Evolutionary conservation across 495 filamentous ascomycete genomes (phyloP).

Genomic region (Podospora comata): DNA sequence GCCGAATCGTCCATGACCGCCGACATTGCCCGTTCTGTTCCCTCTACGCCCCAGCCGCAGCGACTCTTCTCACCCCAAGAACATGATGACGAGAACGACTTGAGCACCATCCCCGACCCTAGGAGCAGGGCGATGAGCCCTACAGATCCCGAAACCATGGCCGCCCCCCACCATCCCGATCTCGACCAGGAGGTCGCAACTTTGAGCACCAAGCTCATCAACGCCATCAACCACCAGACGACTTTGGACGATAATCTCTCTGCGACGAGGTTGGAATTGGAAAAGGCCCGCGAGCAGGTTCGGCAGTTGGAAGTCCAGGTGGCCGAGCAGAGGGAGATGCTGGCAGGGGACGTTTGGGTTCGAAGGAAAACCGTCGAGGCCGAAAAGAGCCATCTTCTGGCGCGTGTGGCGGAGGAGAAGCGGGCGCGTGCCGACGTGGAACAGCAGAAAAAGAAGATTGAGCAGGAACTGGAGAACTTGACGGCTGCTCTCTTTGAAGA

Average conservation of each 20-base stretch:
- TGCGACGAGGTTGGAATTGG: slow-evolving; percentile 77
- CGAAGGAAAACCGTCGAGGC: slow-evolving; percentile 48
- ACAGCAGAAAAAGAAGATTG: slow-evolving; percentile 65
- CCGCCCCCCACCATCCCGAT: slow-evolving; percentile 59
- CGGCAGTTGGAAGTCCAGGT: slow-evolving; percentile 60
- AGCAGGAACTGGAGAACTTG: slow-evolving; percentile 79
- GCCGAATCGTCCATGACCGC: slow-evolving; percentile 20
- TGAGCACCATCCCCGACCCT: slow-evolving; percentile 51
- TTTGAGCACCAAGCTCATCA: slow-evolving; percentile 90
- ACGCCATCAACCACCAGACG: slow-evolving; percentile 96
- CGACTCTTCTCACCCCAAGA: slow-evolving; percentile 31
- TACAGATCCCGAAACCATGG: slow-evolving; percentile 24
- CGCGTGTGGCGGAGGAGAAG: slow-evolving; percentile 60
- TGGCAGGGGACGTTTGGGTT: slow-evolving; percentile 70
- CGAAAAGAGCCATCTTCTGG: slow-evolving; percentile 41
- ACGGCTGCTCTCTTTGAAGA: slow-evolving; percentile 92
- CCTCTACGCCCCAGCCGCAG: slow-evolving; percentile 33
- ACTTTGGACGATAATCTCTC: slow-evolving; percentile 84
- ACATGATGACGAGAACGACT: slow-evolving; percentile 43
- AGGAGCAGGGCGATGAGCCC: slow-evolving; percentile 43
- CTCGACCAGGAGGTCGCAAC: slow-evolving; percentile 84
- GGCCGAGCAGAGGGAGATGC: slow-evolving; percentile 49
- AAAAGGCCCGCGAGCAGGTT: slow-evolving; percentile 65
- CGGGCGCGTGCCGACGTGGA: slow-evolving; percentile 63
- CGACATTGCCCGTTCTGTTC: slow-evolving; percentile 19